Conservation (phyloP, 2,329 filamentous ascomycete genomes). For the Ophiostoma himal-ulmi region DNA sequence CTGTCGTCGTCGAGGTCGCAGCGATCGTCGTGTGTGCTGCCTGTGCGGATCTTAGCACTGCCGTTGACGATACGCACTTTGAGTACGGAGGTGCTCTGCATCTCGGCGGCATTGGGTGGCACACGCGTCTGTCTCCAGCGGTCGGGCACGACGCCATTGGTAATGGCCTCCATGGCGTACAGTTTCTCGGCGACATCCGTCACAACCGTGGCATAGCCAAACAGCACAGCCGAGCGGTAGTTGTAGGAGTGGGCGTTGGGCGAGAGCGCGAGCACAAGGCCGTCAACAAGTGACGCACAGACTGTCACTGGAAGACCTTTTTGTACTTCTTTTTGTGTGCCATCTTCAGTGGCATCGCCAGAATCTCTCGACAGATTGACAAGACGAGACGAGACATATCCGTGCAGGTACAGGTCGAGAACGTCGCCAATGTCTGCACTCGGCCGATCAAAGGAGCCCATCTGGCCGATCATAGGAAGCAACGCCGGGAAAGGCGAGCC, state of each 20-base stretch:
- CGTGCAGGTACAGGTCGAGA: conserved; percentile 74
- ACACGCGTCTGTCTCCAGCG: conserved; percentile 65
- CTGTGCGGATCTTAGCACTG: conserved; percentile 67
- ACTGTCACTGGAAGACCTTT: conserved; percentile 60
- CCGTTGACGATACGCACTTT: conserved; percentile 63
- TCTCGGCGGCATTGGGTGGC: conserved; percentile 66
- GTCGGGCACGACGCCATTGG: conserved; percentile 62
- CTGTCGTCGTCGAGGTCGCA: conserved; percentile 43
- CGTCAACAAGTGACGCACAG: conserved; percentile 69
- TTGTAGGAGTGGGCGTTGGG: conserved; percentile 80
- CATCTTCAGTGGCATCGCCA: conserved; percentile 5
- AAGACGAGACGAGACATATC: conserved; percentile 73
- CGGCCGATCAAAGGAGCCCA: conserved; percentile 64
- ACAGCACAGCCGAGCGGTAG: conserved; percentile 74
- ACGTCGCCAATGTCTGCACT: conserved; percentile 57
- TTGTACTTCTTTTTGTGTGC: neutral
- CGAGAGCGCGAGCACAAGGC: conserved; percentile 71
- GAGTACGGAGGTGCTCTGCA: conserved; percentile 68
- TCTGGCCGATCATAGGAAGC: conserved; percentile 80
- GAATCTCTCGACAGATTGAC: conserved; percentile 56
- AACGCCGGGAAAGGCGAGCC: conserved; percentile 66
- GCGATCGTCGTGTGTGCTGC: conserved; percentile 53
- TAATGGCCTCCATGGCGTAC: conserved; percentile 74
- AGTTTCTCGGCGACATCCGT: conserved; percentile 63
- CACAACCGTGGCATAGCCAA: conserved; percentile 66